phyloP scores from a whole-genome alignment of 2,329 filamentous ascomycete genomes.

The Cytospora leucostoma region DNA sequence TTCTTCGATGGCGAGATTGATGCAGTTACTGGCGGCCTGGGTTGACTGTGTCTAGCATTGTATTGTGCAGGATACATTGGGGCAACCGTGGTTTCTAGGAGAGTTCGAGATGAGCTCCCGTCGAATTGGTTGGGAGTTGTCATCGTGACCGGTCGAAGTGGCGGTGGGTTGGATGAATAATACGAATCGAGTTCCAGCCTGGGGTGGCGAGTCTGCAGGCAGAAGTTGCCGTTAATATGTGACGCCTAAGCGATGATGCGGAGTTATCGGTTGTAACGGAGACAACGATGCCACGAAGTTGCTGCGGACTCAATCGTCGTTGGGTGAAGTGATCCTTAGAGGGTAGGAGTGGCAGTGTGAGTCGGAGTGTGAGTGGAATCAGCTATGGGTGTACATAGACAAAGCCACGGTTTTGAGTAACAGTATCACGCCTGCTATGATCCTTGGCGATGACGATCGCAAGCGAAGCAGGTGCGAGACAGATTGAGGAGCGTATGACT shows the following conservation, averaged over 20 bases:
- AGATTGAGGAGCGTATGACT: background rate
- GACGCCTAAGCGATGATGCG: conserved; percentile 8
- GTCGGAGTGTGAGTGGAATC: background rate
- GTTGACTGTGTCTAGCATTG: background rate
- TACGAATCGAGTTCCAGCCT: background rate
- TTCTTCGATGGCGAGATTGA: conserved; percentile 39
- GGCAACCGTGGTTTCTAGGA: background rate
- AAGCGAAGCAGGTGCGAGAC: background rate
- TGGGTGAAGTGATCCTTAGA: background rate
- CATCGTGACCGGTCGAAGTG: conserved; percentile 4
- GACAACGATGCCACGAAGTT: conserved; percentile 9
- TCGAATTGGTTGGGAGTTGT: conserved; percentile 9
- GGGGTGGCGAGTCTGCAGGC: conserved; percentile 12
- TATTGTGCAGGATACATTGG: background rate
- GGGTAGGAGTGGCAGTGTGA: conserved; percentile 13
- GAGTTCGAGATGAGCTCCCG: background rate
- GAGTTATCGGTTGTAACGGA: conserved; percentile 1
- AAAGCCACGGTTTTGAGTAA: background rate
- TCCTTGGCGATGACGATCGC: conserved; percentile 3
- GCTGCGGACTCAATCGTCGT: conserved; percentile 4
- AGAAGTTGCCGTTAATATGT: conserved; percentile 2
- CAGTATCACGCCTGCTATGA: background rate
- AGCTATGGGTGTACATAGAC: conserved; percentile 6
- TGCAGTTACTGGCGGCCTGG: background rate
- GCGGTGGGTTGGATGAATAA: conserved; percentile 1